Conservation (phyloP, 192 early-diverging fungal genomes). For the Rhizophagus clarus region DNA sequence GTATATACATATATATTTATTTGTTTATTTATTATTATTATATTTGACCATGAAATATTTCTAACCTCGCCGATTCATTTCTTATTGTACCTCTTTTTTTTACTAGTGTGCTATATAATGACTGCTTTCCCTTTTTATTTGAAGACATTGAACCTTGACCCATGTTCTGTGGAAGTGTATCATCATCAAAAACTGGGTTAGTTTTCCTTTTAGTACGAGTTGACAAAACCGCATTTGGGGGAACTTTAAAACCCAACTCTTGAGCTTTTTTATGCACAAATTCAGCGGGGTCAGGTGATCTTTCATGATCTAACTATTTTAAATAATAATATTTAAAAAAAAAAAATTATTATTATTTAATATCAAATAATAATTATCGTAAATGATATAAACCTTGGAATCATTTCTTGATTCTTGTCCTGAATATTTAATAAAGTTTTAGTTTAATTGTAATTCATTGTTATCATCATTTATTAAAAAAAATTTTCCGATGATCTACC, state of each 20-base stretch:
- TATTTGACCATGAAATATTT: too few species aligned
- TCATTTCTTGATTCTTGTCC: too few species aligned
- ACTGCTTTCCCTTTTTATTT: neutral
- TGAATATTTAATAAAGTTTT: too few species aligned
- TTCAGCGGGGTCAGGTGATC: neutral
- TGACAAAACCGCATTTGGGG: neutral
- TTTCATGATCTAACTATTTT: neutral
- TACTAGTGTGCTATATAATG: neutral
- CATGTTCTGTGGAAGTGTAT: neutral
- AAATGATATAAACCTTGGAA: neutral
- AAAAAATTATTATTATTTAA: neutral
- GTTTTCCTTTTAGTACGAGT: constrained; percentile 2
- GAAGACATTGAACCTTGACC: neutral
- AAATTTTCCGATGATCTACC: neutral
- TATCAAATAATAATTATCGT: neutral
- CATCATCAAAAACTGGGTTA: neutral
- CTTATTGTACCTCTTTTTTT: too few species aligned
- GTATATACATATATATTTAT: too few species aligned
- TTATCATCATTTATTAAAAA: neutral
- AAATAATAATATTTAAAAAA: neutral
- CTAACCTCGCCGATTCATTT: too few species aligned
- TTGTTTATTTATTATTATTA: too few species aligned
- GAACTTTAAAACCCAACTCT: constrained; percentile 13
- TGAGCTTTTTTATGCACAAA: constrained; percentile 7
- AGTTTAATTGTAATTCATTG: too few species aligned